Base-by-base conservation (phyloP, 768 basidiomycete species). In the Tulasnella sp. region DNA sequence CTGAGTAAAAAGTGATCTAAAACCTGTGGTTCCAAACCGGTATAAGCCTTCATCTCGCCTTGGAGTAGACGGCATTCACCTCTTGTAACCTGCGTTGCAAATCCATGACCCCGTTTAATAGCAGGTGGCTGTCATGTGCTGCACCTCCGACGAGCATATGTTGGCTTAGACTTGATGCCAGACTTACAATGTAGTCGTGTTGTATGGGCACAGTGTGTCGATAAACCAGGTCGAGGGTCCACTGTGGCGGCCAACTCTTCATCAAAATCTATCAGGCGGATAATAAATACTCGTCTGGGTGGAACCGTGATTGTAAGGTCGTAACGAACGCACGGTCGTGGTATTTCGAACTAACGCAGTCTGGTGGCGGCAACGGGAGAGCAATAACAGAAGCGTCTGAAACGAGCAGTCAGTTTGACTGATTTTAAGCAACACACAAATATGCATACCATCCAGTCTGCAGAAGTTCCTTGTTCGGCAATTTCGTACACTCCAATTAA, bases 401-500 rank as follows among this genome's bases (percentile, higher is more conserved):
- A 46, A 35, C 5, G 6, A 35, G 16, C 10, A 1, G 26, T n/a
- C 18, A 42, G 20, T 42, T 16, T 32, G 11, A 26, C 5, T 67
- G n/a, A 72, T 9, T 26, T 10, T n/a, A 39, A 20, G 18, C 20
- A 29, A 5, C n/a, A 5, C n/a, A 3, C 37, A 39, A 44, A 1
- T 5, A 39, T 55, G 46, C 75, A 11, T 70, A 77, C 77, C 77
- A 77, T 72, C 69, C 69, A 77, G 13, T 71, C 44, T 20, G 42
- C 37, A 42, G 77, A 37, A 37, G 42, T 77, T 23, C 71, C 77
- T 18, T 57, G 44, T 9, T 72, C 67, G 40, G 42, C 71, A 1
- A 77, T 18, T 44, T 39, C 69, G 39, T 40, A 48, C 23, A 73
- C 16, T 72, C 77, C 78, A 3, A 76, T 74, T 11, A 83, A 39